phyloP scores from a whole-genome alignment of 805 yeast genomes.

The Martiniozyma abietophila region DNA sequence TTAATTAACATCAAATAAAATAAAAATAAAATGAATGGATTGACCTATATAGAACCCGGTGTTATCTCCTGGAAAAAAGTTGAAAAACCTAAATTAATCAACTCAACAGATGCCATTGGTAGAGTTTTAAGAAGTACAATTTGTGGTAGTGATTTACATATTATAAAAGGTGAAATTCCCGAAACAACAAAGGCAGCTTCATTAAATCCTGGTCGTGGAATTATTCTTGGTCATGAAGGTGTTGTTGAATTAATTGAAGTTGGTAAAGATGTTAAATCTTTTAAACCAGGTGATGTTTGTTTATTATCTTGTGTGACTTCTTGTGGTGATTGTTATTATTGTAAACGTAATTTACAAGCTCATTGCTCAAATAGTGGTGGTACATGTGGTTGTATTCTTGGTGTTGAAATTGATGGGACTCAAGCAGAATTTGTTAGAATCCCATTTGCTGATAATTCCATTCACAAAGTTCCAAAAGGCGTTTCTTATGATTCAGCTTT shows the following conservation, averaged over 20 bases:
- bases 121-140: conserved; percentile 50
- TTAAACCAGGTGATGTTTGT: conserved; percentile 49
- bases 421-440: conserved; percentile 54
- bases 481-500: conserved; percentile 38
- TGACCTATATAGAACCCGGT: conserved; percentile 36
- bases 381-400: conserved; percentile 37
- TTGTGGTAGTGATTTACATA: conserved; percentile 59
- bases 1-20: no score
- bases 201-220: conserved; percentile 16
- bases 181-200: conserved; percentile 32
- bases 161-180: conserved; percentile 51
- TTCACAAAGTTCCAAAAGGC: conserved; percentile 26
- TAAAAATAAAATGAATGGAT: conserved; percentile 34
- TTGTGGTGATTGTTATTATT: conserved; percentile 51
- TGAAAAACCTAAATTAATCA: conserved; percentile 34
- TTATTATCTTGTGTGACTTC: conserved; percentile 60
- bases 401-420: conserved; percentile 58
- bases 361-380: conserved; percentile 39
- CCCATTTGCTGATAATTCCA: conserved; percentile 38
- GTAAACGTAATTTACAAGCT: conserved; percentile 45
- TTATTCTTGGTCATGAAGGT: conserved; percentile 55
- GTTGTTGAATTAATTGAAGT: conserved; percentile 42
- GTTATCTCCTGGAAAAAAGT: conserved; percentile 29
- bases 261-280: conserved; percentile 39
- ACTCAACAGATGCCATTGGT: conserved; percentile 49